These are phyloP conservation scores for Phytophthora megakarya DNA, from an alignment of 352 stramenopile genomes.

Conservation along the genomic window DNA sequence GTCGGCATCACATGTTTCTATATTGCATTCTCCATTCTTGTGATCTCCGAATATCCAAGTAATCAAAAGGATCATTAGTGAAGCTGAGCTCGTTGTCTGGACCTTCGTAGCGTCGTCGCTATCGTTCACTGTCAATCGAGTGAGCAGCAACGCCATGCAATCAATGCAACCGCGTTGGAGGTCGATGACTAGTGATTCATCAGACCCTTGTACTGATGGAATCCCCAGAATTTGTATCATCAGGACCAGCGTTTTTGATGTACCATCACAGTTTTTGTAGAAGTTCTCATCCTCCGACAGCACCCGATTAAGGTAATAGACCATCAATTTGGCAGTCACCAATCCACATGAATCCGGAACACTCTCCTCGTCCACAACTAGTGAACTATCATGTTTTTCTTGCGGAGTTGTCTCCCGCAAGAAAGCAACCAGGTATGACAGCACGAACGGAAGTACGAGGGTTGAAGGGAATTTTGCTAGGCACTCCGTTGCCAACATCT, in stretches of 20 bases:
- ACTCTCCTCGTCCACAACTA: slow-evolving; percentile 20
- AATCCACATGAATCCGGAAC: slow-evolving; percentile 46
- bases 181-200: slow-evolving; percentile 54
- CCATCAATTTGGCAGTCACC: slow-evolving; percentile 68
- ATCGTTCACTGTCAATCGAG: slow-evolving; percentile 18
- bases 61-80: slow-evolving; percentile 40
- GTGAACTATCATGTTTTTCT: not conserved
- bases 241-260: slow-evolving; percentile 35
- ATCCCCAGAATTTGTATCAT: slow-evolving; percentile 62
- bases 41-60: slow-evolving; percentile 44
- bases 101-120: not conserved
- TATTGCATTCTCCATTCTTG: not conserved
- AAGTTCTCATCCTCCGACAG: slow-evolving; percentile 46
- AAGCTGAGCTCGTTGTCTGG: slow-evolving; percentile 3
- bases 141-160: slow-evolving; percentile 58
- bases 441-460: slow-evolving; percentile 44
- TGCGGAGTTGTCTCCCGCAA: slow-evolving; percentile 33
- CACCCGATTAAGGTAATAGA: slow-evolving; percentile 80
- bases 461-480: slow-evolving; percentile 48
- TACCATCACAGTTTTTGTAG: slow-evolving; percentile 25
- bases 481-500: slow-evolving; percentile 66
- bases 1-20: slow-evolving; percentile 1
- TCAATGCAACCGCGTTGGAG: slow-evolving; percentile 77
- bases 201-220: slow-evolving; percentile 24
- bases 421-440: slow-evolving; percentile 53